A percentile compares a stretch with the other conserved stretches of the same genome.
These are phyloP conservation scores for Trichoderma koningiopsis DNA, from an alignment of 2,329 filamentous ascomycete species.

Conservation along the genomic window DNA sequence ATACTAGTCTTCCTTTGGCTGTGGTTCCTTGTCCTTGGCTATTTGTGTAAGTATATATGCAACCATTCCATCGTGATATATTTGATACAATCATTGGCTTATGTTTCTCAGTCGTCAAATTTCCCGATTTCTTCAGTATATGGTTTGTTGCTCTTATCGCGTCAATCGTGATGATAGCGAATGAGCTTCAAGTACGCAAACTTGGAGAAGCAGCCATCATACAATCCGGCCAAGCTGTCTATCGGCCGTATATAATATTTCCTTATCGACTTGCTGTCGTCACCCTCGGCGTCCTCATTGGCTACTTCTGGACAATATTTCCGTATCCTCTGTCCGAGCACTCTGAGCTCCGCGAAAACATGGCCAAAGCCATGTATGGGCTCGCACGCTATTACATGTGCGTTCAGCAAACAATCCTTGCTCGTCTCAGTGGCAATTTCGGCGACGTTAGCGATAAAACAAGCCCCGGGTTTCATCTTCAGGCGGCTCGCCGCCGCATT, in stretches of 20 bases:
- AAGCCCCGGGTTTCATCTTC: not conserved
- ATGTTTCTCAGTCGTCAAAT: not conserved
- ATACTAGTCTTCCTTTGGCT: not conserved
- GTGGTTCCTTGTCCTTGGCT: not conserved
- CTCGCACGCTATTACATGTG: not conserved
- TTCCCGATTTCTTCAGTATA: not conserved
- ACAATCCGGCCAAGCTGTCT: not conserved
- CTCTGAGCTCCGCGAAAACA: not conserved
- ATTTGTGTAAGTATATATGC: not conserved
- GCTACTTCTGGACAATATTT: constrained; percentile 7
- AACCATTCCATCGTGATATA: not conserved
- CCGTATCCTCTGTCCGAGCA: not conserved
- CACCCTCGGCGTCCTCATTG: not conserved
- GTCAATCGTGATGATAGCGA: not conserved
- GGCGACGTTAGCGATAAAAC: not conserved
- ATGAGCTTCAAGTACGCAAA: not conserved
- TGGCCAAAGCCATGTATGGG: not conserved
- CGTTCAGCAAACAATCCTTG: not conserved
- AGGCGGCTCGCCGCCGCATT: not conserved
- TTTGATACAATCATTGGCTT: not conserved
- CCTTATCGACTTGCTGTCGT: not conserved
- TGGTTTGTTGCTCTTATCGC: not conserved
- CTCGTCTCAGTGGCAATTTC: not conserved
- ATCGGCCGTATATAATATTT: not conserved
- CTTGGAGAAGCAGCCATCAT: not conserved